Evolutionary conservation across 129 eudicot genomes (phyloP).

Genomic region (Artemisia argyi): DNA sequence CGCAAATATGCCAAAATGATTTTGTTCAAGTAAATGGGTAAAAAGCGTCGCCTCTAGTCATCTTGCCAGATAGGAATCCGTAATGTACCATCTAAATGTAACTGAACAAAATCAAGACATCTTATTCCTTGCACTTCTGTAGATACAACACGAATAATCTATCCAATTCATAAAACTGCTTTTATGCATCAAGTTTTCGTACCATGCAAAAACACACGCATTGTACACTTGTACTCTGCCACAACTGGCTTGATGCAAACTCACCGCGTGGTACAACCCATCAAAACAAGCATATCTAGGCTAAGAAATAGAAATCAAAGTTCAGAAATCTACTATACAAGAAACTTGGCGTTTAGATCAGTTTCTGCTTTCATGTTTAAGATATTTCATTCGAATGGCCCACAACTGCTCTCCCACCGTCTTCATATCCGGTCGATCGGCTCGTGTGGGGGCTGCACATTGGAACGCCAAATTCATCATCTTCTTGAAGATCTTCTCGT

Average conservation of each 20-base stretch:
- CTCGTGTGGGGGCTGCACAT: constrained; percentile 81
- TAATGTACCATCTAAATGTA: neutral
- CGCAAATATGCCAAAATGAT: too few relatives aligned
- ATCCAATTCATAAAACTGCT: neutral
- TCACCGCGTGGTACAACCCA: constrained; percentile 22
- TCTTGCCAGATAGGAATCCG: neutral
- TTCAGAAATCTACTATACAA: constrained; percentile 25
- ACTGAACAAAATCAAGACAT: neutral
- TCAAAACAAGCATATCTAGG: constrained; percentile 14
- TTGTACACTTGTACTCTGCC: constrained; percentile 30
- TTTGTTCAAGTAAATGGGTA: too few relatives aligned
- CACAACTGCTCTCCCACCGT: constrained; percentile 76
- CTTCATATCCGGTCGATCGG: constrained; percentile 93
- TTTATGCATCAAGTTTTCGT: constrained; percentile 14
- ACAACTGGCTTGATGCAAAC: constrained; percentile 10
- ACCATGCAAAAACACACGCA: constrained; percentile 27
- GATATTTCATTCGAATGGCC: constrained; percentile 74
- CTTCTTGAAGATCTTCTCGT: constrained; percentile 45
- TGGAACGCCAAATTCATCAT: constrained; percentile 77
- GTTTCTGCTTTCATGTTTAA: constrained; percentile 41
- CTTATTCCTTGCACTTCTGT: constrained; percentile 5
- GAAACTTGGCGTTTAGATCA: constrained; percentile 17
- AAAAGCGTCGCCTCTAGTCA: too few relatives aligned
- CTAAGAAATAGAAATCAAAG: neutral
- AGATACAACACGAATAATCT: constrained; percentile 22